Conservation (phyloP, 1,139 yeast species). For the Nakaseomyces sp. region DNA sequence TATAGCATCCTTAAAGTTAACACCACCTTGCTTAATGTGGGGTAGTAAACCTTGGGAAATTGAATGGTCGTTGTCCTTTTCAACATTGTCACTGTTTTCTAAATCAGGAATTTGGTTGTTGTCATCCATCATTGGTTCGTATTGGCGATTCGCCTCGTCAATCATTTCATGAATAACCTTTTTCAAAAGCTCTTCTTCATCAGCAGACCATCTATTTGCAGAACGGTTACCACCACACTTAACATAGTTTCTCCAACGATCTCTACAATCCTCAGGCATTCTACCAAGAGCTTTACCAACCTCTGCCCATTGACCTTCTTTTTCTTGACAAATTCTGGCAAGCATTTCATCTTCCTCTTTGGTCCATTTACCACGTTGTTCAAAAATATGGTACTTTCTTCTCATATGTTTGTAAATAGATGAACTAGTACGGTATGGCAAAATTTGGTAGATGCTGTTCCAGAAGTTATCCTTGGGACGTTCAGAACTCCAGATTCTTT, state of each 20-base stretch:
- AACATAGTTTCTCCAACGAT: slow-evolving; percentile 89
- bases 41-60: neutral
- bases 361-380: slow-evolving; percentile 84
- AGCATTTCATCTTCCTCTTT: slow-evolving; percentile 65
- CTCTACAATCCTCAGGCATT: slow-evolving; percentile 97
- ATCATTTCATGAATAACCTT: slow-evolving; percentile 43
- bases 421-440: slow-evolving; percentile 79
- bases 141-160: slow-evolving; percentile 18
- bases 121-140: slow-evolving; percentile 3
- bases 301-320: slow-evolving; percentile 80
- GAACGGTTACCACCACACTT: slow-evolving; percentile 76
- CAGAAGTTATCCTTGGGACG: slow-evolving; percentile 82
- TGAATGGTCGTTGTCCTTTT: slow-evolving; percentile 7
- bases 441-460: slow-evolving; percentile 67
- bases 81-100: slow-evolving; percentile 10
- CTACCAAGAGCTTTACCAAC: slow-evolving; percentile 73
- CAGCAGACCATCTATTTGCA: slow-evolving; percentile 67
- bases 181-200: slow-evolving; percentile 59
- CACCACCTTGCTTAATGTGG: slow-evolving; percentile 8
- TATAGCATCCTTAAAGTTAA: slow-evolving; percentile 35
- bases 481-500: slow-evolving; percentile 80
- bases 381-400: slow-evolving; percentile 78
- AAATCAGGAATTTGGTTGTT: slow-evolving; percentile 3
- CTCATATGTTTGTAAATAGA: slow-evolving; percentile 87
- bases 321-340: slow-evolving; percentile 51